phyloP scores from a whole-genome alignment of 306 rosid genomes.

The Luffa acutangula region DNA sequence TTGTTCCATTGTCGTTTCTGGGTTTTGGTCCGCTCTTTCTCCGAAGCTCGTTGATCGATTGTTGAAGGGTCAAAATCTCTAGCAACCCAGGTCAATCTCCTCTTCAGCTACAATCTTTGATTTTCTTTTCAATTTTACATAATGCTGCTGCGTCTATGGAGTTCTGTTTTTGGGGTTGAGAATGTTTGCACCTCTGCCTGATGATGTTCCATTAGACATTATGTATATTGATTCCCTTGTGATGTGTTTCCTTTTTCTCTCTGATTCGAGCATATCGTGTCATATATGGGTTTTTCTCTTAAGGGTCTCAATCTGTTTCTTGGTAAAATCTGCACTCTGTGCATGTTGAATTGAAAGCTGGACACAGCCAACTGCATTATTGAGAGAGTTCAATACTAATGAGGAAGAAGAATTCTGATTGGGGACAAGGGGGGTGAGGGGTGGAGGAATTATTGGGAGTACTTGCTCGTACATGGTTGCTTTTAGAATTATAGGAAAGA shows the following conservation, averaged over 20 bases:
- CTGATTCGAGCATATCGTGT: not conserved
- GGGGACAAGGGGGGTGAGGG: not conserved
- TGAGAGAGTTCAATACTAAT: not conserved
- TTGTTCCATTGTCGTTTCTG: not conserved
- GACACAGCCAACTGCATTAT: not conserved
- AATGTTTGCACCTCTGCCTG: not conserved
- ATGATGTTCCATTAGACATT: not conserved
- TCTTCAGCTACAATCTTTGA: not conserved
- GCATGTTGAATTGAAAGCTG: not conserved
- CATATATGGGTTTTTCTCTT: not conserved
- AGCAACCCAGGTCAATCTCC: not conserved
- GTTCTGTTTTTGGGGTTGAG: not conserved
- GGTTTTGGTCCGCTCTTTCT: not conserved
- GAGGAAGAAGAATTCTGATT: not conserved
- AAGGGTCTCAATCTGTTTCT: not conserved
- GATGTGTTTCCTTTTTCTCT: not conserved
- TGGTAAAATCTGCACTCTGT: not conserved
- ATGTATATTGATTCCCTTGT: not conserved
- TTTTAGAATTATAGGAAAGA: not conserved
- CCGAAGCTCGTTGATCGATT: not conserved
- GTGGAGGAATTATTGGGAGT: not conserved
- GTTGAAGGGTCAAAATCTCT: not conserved
- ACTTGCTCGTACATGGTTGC: not conserved
- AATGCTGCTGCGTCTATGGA: not conserved
- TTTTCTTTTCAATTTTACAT: not conserved